phyloP scores from a whole-genome alignment of 257 asterid genomes.

The Apocynum venetum region DNA sequence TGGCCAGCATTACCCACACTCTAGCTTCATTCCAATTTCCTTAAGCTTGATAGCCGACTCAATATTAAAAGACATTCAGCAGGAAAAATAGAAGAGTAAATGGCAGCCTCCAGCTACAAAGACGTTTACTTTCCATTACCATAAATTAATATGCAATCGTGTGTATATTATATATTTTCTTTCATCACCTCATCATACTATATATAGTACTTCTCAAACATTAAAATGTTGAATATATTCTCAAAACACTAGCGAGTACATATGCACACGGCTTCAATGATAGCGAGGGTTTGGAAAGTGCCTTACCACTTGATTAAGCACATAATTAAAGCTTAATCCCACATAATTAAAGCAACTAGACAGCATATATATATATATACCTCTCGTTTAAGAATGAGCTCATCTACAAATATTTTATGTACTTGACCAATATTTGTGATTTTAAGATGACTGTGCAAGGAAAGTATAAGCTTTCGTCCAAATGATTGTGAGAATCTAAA shows the following conservation, averaged over 20 bases:
- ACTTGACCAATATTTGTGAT: too few relatives aligned
- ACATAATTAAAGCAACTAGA: too few relatives aligned
- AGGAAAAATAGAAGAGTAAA: not conserved
- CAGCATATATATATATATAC: too few relatives aligned
- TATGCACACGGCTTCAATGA: slow-evolving; percentile 28
- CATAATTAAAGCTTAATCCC: not conserved
- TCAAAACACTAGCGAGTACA: not conserved
- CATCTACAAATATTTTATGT: too few relatives aligned
- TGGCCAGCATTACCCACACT: too few relatives aligned
- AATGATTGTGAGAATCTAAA: too few relatives aligned
- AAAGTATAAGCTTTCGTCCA: too few relatives aligned
- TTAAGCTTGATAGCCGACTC: not conserved
- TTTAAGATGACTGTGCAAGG: too few relatives aligned
- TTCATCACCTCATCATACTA: not conserved
- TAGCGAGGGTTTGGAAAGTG: slow-evolving; percentile 12
- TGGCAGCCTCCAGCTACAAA: not conserved
- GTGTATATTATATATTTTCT: not conserved
- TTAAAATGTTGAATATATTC: not conserved
- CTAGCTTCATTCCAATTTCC: not conserved
- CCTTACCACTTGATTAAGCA: not conserved
- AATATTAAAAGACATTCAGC: not conserved
- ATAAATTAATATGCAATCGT: slow-evolving; percentile 12
- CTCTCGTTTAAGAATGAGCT: too few relatives aligned
- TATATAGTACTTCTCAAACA: not conserved
- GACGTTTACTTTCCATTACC: not conserved